Base-by-base conservation (phyloP, 2,329 filamentous ascomycete species). In the Aspergillus niger region DNA sequence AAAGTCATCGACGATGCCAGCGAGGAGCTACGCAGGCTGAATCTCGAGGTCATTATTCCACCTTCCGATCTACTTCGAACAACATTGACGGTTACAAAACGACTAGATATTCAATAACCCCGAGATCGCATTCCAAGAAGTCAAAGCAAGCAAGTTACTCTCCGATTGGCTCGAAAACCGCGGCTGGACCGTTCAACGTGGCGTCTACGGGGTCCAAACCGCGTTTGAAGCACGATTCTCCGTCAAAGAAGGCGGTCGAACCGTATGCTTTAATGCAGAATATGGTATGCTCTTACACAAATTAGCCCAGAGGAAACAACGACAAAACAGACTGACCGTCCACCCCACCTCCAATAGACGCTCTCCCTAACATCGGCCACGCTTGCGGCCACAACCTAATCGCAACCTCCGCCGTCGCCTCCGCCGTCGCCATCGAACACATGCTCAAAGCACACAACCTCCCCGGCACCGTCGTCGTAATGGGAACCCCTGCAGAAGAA, bases 381-480 rank as follows among this genome's bases (percentile, higher is more conserved):
- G 36, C 51, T 22, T 53, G 51, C 51, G 36, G 51, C 36, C 51
- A 53, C 22, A 53, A 53, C 22, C 36, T 53, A 3, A 53, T 53
- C 22, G 36, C 51, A 20, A 53, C 32, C 6, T 53, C 51, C 2
- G 39, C 51, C 7, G 20, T 53, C 8, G 30, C 36, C 13, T 53
- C 51, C 11, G 51, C 51, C 7, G 20, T 53, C 15, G 36, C 30
- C 22, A 22, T 53, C 6, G 36, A 53, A 32, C 8, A 32, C 13
- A 26, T 53, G 6, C 15, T 53, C 22, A 53, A 28, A 8, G 11
- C 36, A 2, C 36, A 39, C 32, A 38, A 22, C 1, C 13, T 53
- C 8, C 20, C 51, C 32, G 51, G 51, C 1, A 43, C 36, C 5
- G 30, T 41, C 22, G 51, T 53, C 2, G 22, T 53, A 13, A 53